These are phyloP conservation scores for Eucalyptus virginea DNA, from an alignment of 345 rosid genomes.

Conservation along the genomic window DNA sequence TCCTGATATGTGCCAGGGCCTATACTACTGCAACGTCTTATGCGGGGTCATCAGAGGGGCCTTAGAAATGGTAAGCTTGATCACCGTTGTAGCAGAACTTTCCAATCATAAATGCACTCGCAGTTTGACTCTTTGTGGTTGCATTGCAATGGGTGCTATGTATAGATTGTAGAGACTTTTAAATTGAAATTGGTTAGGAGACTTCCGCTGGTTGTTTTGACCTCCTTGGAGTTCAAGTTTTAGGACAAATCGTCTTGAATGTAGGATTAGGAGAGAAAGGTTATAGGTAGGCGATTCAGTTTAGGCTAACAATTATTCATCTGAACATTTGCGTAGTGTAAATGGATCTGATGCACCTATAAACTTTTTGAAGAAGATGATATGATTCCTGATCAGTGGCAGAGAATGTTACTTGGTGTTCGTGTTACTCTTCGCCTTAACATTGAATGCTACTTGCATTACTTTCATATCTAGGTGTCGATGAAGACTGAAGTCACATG, in stretches of 20 bases:
- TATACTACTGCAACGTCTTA: constrained; percentile 77
- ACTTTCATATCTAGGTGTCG: constrained; percentile 40
- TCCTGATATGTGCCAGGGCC: constrained; percentile 92
- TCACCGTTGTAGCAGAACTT: neutral
- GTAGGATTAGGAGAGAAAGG: neutral
- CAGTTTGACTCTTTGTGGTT: neutral
- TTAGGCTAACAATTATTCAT: neutral
- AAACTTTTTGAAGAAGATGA: neutral
- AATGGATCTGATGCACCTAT: neutral
- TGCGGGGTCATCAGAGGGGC: constrained; percentile 93
- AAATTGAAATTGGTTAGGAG: neutral
- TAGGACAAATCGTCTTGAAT: neutral
- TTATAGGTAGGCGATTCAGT: neutral
- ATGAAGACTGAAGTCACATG: constrained; percentile 95
- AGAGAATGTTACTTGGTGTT: neutral
- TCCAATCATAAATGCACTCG: neutral
- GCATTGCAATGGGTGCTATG: neutral
- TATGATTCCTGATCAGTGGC: neutral
- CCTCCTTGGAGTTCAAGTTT: neutral
- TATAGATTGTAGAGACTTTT: neutral
- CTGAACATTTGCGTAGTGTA: rapidly evolving
- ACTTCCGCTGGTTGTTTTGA: neutral
- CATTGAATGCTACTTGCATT: neutral
- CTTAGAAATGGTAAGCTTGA: constrained; percentile 64
- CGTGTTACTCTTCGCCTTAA: neutral